Evolutionary conservation across 1,284 basidiomycete genomes (phyloP).

Genomic region (Pseudomicrostroma phylloplanum): DNA sequence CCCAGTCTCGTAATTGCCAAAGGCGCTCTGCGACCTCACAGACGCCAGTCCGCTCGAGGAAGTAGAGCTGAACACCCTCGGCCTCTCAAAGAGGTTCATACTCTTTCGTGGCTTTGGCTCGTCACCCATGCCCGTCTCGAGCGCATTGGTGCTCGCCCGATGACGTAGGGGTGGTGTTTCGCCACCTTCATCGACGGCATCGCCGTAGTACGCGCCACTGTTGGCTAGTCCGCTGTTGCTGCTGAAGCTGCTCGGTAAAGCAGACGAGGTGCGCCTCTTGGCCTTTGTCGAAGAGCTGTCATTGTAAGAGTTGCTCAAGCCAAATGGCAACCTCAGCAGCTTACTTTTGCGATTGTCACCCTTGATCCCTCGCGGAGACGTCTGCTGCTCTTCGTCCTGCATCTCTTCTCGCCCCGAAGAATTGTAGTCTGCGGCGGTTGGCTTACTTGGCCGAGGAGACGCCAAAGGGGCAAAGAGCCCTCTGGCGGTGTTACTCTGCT

Average conservation of each 20-base stretch:
- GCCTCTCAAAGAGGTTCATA: conserved; percentile 6
- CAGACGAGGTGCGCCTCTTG: conserved; percentile 1
- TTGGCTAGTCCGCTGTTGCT: background rate
- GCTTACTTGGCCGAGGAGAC: background rate
- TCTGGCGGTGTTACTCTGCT: conserved; percentile 5
- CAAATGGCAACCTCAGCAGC: conserved; percentile 16
- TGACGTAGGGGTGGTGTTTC: background rate
- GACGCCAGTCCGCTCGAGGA: background rate
- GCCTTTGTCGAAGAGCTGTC: background rate
- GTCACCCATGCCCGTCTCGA: background rate
- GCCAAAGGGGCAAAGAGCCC: too few relatives aligned
- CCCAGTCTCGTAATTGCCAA: background rate
- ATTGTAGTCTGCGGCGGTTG: background rate
- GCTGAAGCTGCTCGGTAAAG: background rate
- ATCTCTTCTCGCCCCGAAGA: background rate
- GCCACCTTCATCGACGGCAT: background rate
- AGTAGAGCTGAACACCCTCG: conserved; percentile 5
- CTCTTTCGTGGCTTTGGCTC: background rate
- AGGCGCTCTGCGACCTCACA: background rate
- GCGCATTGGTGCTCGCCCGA: background rate
- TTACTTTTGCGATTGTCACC: conserved; percentile 14
- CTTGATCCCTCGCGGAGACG: background rate
- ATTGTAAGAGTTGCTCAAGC: background rate
- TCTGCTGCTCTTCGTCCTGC: background rate
- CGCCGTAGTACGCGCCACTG: background rate